phyloP scores from a whole-genome alignment of 345 rosid species.

The Acer campestre region DNA sequence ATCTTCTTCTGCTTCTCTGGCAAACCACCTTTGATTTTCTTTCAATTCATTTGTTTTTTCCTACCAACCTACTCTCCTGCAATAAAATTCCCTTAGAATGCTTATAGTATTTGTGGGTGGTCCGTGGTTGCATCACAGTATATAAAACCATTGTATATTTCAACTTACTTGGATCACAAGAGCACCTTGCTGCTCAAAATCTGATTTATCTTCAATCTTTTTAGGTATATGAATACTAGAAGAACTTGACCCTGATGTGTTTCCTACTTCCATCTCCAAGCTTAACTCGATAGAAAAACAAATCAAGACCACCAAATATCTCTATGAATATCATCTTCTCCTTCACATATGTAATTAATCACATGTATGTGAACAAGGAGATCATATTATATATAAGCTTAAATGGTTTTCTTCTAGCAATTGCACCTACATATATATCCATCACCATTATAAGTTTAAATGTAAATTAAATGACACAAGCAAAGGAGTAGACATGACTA shows the following conservation, averaged over 20 bases:
- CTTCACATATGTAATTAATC: neutral
- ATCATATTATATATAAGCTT: too few relatives aligned
- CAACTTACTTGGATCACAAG: too few relatives aligned
- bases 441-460: neutral
- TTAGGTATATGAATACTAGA: neutral
- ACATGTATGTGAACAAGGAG: neutral
- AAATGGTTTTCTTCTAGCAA: slow-evolving; percentile 40
- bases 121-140: too few relatives aligned
- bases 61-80: neutral
- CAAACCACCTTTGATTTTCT: too few relatives aligned
- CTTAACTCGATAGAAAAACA: slow-evolving; percentile 6
- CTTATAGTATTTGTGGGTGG: too few relatives aligned
- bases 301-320: neutral
- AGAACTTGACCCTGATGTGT: slow-evolving; percentile 23
- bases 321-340: too few relatives aligned
- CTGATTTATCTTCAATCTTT: neutral
- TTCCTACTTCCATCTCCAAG: slow-evolving; percentile 22
- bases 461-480: too few relatives aligned
- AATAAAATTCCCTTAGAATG: neutral
- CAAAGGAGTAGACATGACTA: too few relatives aligned
- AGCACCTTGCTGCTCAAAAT: neutral
- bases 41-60: too few relatives aligned
- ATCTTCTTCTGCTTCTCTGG: neutral
- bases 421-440: slow-evolving; percentile 26
- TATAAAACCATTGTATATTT: too few relatives aligned